These are phyloP conservation scores for Chlamydomonas applanata DNA, from an alignment of 139 green algal genomes.

Conservation along the genomic window DNA sequence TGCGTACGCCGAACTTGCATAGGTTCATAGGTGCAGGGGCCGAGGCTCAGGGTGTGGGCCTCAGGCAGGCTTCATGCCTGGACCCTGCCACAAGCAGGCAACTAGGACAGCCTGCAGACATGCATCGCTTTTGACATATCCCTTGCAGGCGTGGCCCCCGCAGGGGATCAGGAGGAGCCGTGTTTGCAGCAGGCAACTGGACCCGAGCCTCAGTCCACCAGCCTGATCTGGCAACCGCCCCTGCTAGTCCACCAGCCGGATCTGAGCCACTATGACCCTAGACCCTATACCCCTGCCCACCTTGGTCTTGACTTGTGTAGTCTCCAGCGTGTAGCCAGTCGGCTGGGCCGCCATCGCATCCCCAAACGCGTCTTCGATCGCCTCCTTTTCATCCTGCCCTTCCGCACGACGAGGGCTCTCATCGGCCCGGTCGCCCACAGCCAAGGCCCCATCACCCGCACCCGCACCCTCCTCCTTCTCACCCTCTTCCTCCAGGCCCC, in stretches of 20 bases:
- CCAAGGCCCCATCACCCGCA: background rate
- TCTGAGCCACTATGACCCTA: no score
- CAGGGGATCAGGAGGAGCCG: no score
- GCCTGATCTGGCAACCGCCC: no score
- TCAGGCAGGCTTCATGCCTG: background rate
- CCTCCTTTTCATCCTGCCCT: constrained; percentile 17
- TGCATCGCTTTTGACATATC: no score
- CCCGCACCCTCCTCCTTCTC: constrained; percentile 23
- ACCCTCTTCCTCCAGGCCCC: constrained; percentile 17
- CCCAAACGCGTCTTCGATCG: constrained; percentile 29
- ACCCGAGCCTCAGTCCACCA: no score
- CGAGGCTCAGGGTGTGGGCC: no score
- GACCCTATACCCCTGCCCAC: no score
- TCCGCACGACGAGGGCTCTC: background rate
- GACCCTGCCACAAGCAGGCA: background rate
- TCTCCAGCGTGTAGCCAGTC: constrained; percentile 79
- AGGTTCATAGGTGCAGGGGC: no score
- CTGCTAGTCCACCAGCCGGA: no score
- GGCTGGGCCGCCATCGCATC: constrained; percentile 60
- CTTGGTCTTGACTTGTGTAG: constrained; percentile 53
- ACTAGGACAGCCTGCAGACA: background rate
- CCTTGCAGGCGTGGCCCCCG: no score
- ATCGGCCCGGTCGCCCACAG: constrained; percentile 7
- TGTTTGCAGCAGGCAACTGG: no score
- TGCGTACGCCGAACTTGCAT: background rate